Conservation (phyloP, 2,329 filamentous ascomycete species). For the Gliomastix tumulicola region DNA sequence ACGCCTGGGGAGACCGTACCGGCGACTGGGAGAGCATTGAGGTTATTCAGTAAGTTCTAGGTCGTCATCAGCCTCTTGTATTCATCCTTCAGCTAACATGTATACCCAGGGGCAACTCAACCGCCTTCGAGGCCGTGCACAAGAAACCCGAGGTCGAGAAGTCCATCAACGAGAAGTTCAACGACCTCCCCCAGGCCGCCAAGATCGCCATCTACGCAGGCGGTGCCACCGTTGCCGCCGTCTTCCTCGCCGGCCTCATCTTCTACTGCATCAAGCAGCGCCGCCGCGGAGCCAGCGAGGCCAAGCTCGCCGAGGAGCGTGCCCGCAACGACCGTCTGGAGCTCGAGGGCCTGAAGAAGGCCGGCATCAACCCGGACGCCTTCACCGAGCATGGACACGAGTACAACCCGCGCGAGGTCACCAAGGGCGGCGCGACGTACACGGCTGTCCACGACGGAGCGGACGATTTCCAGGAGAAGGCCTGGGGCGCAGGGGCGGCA, state of each 20-base stretch:
- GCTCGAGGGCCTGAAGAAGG: conserved; percentile 39
- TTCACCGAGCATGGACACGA: conserved; percentile 7
- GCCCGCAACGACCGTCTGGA: conserved; percentile 42
- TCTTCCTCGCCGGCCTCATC: conserved; percentile 31
- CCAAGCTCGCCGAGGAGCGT: conserved; percentile 33
- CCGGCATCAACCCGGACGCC: conserved; percentile 35
- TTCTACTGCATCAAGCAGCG: conserved; percentile 52
- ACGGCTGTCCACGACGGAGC: conserved; percentile 1
- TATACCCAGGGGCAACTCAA: conserved; percentile 47
- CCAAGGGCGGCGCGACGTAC: conserved; percentile 3
- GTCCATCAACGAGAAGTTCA: conserved; percentile 46
- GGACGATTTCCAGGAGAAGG: conserved; percentile 1
- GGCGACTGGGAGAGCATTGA: conserved; percentile 62
- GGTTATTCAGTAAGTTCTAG: conserved; percentile 41
- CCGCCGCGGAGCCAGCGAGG: conserved; percentile 42
- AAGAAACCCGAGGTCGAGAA: conserved; percentile 24
- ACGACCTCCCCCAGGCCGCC: conserved; percentile 37
- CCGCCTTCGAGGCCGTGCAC: conserved; percentile 36
- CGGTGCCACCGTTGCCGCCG: conserved; percentile 32
- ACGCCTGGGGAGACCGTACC: conserved; percentile 54
- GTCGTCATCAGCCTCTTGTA: background rate
- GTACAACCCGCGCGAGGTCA: conserved; percentile 5
- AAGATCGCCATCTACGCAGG: conserved; percentile 47
- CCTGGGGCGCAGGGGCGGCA: background rate
- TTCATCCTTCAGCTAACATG: conserved; percentile 1